Conservation (phyloP, 257 asterid species). For the Ilex asprella region DNA sequence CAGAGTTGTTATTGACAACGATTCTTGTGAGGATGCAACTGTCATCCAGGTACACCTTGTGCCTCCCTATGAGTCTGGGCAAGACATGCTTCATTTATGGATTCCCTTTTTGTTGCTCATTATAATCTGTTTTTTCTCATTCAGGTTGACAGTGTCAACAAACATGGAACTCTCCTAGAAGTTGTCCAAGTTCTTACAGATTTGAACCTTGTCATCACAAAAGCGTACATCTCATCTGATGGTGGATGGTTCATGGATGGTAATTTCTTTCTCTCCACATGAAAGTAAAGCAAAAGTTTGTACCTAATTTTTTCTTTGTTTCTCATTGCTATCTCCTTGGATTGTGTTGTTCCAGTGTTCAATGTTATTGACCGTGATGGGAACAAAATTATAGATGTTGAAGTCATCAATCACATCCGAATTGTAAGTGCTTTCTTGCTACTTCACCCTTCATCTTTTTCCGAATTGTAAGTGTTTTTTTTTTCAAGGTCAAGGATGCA, state of each 20-base stretch:
- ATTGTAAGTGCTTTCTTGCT: conserved; percentile 33
- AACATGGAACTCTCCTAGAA: conserved; percentile 67
- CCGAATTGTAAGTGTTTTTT: too few species aligned
- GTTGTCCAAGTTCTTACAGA: conserved; percentile 78
- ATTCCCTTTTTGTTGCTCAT: background rate
- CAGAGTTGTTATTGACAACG: conserved; percentile 75
- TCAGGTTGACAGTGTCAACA: conserved; percentile 70
- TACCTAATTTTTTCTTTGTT: conserved; percentile 3
- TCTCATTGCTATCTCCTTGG: background rate
- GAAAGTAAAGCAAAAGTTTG: background rate
- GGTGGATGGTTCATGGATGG: conserved; percentile 94
- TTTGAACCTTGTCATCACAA: conserved; percentile 63
- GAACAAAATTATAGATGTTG: conserved; percentile 51
- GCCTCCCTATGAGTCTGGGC: conserved; percentile 2
- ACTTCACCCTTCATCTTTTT: background rate
- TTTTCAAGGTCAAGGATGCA: too few species aligned
- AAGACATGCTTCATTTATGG: conserved; percentile 7
- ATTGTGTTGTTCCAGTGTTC: conserved; percentile 40
- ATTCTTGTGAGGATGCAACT: conserved; percentile 59
- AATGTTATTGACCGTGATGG: conserved; percentile 56
- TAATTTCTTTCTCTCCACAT: conserved; percentile 13
- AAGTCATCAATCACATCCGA: conserved; percentile 46
- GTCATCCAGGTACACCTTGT: conserved; percentile 46
- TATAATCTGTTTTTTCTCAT: conserved; percentile 1
- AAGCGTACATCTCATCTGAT: conserved; percentile 79